phyloP scores from a whole-genome alignment of 75 land plant genomes.

The Picea sitchensis region DNA sequence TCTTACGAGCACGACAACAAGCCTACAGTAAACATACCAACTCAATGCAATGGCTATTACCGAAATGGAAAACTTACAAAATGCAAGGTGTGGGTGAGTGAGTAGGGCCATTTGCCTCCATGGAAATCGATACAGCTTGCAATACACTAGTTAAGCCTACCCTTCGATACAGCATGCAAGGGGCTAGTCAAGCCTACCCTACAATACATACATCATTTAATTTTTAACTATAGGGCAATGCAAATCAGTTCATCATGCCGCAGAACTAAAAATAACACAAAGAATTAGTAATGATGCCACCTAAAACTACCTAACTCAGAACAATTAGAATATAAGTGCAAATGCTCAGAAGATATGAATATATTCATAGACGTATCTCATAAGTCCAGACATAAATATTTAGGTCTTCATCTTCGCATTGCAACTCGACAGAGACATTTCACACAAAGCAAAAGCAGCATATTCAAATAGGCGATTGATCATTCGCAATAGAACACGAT shows the following conservation, averaged over 20 bases:
- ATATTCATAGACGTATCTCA: background rate
- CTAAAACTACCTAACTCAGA: too few relatives aligned
- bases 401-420: background rate
- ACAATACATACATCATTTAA: background rate
- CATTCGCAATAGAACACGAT: too few relatives aligned
- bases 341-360: slow-evolving; percentile 2
- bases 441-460: too few relatives aligned
- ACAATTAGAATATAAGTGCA: too few relatives aligned
- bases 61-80: background rate
- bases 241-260: too few relatives aligned
- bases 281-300: too few relatives aligned
- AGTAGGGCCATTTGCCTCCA: background rate
- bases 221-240: background rate
- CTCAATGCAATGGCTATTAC: too few relatives aligned
- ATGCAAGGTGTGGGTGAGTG: background rate
- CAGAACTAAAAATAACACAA: too few relatives aligned
- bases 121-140: background rate
- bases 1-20: background rate
- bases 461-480: too few relatives aligned
- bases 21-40: background rate
- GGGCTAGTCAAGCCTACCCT: background rate
- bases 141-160: background rate
- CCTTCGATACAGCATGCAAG: background rate
- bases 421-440: too few relatives aligned
- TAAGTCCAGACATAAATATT: slow-evolving; percentile 4